Evolutionary conservation across 371 early-diverging fungal species (phyloP), one percentile per base, ranked within the genome.

Genomic region (Rhizopus sp.): DNA sequence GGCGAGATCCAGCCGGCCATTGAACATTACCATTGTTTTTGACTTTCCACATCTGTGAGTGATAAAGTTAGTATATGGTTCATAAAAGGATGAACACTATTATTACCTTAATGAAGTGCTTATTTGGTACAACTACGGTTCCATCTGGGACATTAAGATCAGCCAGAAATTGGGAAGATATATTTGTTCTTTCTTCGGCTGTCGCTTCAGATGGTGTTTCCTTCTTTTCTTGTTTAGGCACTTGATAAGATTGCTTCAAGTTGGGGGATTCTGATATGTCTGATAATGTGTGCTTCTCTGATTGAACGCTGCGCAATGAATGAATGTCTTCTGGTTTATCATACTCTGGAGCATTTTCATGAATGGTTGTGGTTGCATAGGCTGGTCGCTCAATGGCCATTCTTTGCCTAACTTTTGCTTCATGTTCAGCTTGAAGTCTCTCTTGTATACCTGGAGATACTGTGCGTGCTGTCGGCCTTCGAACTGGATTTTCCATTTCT

Each of bases 121-220:
- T 59, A 37, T 55, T 62, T 7, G 67, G 64, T 13, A 40, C 50
- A 16, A 89, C 65, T 1, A 62, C 37, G 5, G 89, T 81, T 15
- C 86, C 85, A 52, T 90, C 90, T 15, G 85, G 83, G 33, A 88
- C 68, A 44, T 81, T 90, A 40, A 89, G 65, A 49, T 90, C 89
- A 31, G 85, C 80, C 40, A 89, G 76, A 72, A 90, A 89, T 0
- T 49, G 13, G 1, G 88, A 78, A 42, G 58, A 57, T 3, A 46
- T 16, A 10, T 13, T 12, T 39, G 9, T 8, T 8, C 10, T 10
- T 5, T 31, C 5, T 10, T 39, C 13, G 35, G 13, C 16, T 29
- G 6, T 47, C 63, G 63, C 74, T 66, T 76, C 60, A 17, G 60
- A 52, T 46, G 58, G 58, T 2, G 59, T 58, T 23, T 23, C 4